phyloP scores from a whole-genome alignment of 2,329 filamentous ascomycete genomes.

The Aspergillus versicolor region DNA sequence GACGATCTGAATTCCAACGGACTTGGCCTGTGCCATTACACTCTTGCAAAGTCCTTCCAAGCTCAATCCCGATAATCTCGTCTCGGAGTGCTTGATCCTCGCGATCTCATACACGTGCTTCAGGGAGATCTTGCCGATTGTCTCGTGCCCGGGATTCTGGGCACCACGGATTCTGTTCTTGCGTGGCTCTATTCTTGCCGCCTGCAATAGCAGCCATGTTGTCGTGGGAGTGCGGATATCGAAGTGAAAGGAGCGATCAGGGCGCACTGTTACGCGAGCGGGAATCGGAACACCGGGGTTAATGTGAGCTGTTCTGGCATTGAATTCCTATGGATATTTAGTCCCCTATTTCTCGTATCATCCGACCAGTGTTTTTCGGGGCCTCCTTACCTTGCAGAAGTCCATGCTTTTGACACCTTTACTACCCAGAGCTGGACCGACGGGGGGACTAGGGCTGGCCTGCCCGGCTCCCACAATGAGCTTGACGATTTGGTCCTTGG shows the following conservation, averaged over 20 bases:
- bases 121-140: slow-evolving; percentile 79
- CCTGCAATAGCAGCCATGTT: slow-evolving; percentile 81
- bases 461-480: slow-evolving; percentile 96
- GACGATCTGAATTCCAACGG: slow-evolving; percentile 70
- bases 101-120: slow-evolving; percentile 99
- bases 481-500: slow-evolving; percentile 80
- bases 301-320: slow-evolving; percentile 87
- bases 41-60: slow-evolving; percentile 71
- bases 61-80: slow-evolving; percentile 68
- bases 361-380: neutral
- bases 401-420: slow-evolving; percentile 99
- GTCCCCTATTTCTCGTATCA: neutral
- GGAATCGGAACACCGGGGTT: slow-evolving; percentile 80
- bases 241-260: slow-evolving; percentile 90
- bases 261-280: slow-evolving; percentile 84
- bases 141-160: slow-evolving; percentile 70
- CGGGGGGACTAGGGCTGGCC: slow-evolving; percentile 89
- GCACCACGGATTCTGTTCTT: slow-evolving; percentile 78
- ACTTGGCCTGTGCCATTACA: slow-evolving; percentile 72
- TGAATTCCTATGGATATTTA: slow-evolving; percentile 73
- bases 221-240: slow-evolving; percentile 93
- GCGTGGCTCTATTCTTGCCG: slow-evolving; percentile 68
- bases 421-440: slow-evolving; percentile 91
- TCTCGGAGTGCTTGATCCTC: slow-evolving; percentile 84
- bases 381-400: slow-evolving; percentile 81